These are phyloP conservation scores for Penicillium sp. DNA, from an alignment of 2,329 filamentous ascomycete genomes.

Conservation along the genomic window DNA sequence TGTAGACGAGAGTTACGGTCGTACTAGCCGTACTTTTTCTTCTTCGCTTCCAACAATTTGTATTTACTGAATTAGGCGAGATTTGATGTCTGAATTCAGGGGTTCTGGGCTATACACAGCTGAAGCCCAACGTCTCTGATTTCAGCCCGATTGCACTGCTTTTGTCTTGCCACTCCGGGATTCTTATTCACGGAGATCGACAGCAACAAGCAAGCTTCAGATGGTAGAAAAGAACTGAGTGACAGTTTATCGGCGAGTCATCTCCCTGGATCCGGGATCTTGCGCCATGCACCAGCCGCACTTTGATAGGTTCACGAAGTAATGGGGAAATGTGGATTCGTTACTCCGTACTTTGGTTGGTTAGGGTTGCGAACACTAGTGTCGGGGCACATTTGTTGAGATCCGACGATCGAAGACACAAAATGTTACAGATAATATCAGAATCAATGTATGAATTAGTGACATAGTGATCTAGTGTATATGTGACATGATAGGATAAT, in stretches of 20 bases:
- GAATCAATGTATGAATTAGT: neutral
- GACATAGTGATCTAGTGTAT: too few species aligned
- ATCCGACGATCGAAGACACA: constrained; percentile 23
- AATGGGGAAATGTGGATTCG: constrained; percentile 2
- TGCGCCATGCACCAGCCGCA: constrained; percentile 24
- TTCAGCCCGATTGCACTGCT: neutral
- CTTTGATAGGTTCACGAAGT: constrained; percentile 22
- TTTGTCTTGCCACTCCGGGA: constrained; percentile 8
- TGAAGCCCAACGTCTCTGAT: constrained; percentile 6
- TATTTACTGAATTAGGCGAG: constrained; percentile 9
- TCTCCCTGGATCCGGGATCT: constrained; percentile 24
- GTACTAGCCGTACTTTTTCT: constrained; percentile 1
- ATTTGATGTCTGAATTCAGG: constrained; percentile 25
- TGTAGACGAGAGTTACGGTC: constrained; percentile 1
- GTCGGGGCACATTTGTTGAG: constrained; percentile 23
- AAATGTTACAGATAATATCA: constrained; percentile 4
- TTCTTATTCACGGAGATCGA: constrained; percentile 15
- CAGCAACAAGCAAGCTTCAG: neutral
- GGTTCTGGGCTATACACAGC: constrained; percentile 10
- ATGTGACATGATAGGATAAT: neutral
- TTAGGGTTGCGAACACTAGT: constrained; percentile 12
- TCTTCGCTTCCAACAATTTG: neutral
- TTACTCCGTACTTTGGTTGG: constrained; percentile 18
- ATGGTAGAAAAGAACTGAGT: neutral
- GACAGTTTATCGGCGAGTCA: constrained; percentile 22